These are phyloP conservation scores for Phytophthora pisi DNA, from an alignment of 352 stramenopile species.

Conservation along the genomic window DNA sequence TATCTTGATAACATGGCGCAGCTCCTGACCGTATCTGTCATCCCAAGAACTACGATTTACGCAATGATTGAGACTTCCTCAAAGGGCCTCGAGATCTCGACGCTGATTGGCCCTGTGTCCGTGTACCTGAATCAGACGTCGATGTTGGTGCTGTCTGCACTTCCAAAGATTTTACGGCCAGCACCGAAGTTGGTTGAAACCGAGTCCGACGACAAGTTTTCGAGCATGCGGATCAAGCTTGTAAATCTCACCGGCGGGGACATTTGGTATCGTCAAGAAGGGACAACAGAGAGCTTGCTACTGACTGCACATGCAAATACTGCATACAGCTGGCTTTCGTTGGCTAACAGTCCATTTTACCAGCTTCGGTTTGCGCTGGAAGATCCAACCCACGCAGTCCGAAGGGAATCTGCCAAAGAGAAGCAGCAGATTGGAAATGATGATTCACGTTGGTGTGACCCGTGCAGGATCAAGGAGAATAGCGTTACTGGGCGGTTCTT, in stretches of 20 bases:
- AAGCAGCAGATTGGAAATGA: conserved; percentile 11
- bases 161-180: conserved; percentile 50
- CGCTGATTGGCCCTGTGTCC: conserved; percentile 52
- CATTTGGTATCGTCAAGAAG: conserved; percentile 73
- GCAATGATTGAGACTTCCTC: conserved; percentile 40
- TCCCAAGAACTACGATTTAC: conserved; percentile 58
- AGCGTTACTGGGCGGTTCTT: conserved; percentile 65
- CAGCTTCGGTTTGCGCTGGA: conserved; percentile 62
- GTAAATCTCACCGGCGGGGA: conserved; percentile 48
- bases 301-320: conserved; percentile 36
- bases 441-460: conserved; percentile 60
- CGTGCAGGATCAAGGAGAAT: conserved; percentile 68
- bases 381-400: conserved; percentile 14
- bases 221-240: conserved; percentile 65
- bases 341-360: conserved; percentile 52
- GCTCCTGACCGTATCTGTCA: conserved; percentile 68
- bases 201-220: conserved; percentile 37
- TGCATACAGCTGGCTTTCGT: conserved; percentile 76
- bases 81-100: conserved; percentile 49
- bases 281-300: conserved; percentile 58
- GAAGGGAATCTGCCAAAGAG: background rate
- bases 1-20: conserved; percentile 78
- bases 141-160: conserved; percentile 63
- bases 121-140: conserved; percentile 77
- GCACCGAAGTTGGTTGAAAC: background rate